Base-by-base conservation (phyloP, 1,284 basidiomycete genomes). In the Caloboletus inedulis region DNA sequence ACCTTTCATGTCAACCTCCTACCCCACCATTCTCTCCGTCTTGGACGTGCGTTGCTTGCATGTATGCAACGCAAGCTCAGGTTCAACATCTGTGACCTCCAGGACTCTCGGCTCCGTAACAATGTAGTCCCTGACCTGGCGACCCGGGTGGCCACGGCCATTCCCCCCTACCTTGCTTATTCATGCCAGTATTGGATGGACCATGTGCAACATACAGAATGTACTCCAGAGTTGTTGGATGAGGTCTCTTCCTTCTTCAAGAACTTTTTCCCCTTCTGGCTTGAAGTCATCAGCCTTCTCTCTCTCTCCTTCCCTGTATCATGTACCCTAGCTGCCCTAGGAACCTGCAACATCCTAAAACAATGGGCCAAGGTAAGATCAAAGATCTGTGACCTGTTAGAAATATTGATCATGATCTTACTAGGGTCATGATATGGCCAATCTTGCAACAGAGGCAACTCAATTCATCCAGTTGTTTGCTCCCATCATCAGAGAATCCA, bases 181-280 rank as follows among this genome's bases (percentile, higher is more conserved):
- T 46, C 60, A 5, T 61, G 60, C 27, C 59, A 49, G 16, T 62
- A 62, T 14, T 61, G 59, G 59, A 61, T 61, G 62, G 47, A 58
- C 25, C 59, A 61, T 12, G 1, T 62, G 13, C 53, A 43, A 0
- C 14, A 43, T 37, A 45, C 10, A 3, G 35, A 63, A 3, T 62
- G 43, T 29, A 62, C 40, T 29, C 18, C 40, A 4, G 49, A 62
- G 1, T 41, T 60, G 4, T 48, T 61, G 21, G 18, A 59, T 3
- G 45, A 64, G 3, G 25, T 61, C 2, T 43, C 58, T 1, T 21
- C 23, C 3, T 64, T 61, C 41, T 64, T 63, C 55, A 59, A 63
- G 43, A 13, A 16, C 5, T 54, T 47, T 4, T 57, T 60, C 4
- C 62, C 59, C 19, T 64, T 46, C 16, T 60, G 62, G 59, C 37